phyloP scores from a whole-genome alignment of 306 rosid species.

The Argentina anserina region DNA sequence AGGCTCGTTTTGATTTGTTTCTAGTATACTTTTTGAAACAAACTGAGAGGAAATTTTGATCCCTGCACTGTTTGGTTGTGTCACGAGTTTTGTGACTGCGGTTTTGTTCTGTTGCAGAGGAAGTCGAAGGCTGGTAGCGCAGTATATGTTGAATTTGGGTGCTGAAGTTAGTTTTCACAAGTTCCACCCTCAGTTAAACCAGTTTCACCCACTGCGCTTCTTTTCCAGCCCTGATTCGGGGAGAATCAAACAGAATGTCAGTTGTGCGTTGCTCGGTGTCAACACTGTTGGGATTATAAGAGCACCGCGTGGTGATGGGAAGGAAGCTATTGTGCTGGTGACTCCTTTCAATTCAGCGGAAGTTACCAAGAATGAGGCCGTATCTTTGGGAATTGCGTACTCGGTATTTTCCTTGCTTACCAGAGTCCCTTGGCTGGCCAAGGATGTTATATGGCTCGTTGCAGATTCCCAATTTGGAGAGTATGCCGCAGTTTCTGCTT shows the following conservation, averaged over 20 bases:
- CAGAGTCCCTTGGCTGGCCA: slow-evolving; percentile 88
- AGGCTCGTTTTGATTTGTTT: not conserved
- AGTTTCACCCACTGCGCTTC: slow-evolving; percentile 73
- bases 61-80: not conserved
- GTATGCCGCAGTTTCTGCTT: slow-evolving; percentile 67
- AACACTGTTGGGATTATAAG: slow-evolving; percentile 83
- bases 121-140: slow-evolving; percentile 59
- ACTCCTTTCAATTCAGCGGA: slow-evolving; percentile 68
- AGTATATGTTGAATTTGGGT: slow-evolving; percentile 64
- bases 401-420: slow-evolving; percentile 82
- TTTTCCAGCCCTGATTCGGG: slow-evolving; percentile 70
- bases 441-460: slow-evolving; percentile 87
- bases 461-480: slow-evolving; percentile 86
- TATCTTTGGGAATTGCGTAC: slow-evolving; percentile 78
- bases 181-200: slow-evolving; percentile 54
- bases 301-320: slow-evolving; percentile 96
- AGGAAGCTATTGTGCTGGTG: slow-evolving; percentile 91
- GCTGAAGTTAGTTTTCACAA: slow-evolving; percentile 81
- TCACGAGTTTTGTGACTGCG: not conserved
- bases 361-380: slow-evolving; percentile 50
- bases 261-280: slow-evolving; percentile 60
- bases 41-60: not conserved
- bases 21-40: not conserved
- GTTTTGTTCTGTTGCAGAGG: slow-evolving; percentile 44
- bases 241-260: slow-evolving; percentile 41